Percentiles rank a stretch among this genome's conserved stretches.
These are phyloP conservation scores for Pulveroboletus frians DNA, from an alignment of 768 basidiomycete species.

Conservation along the genomic window DNA sequence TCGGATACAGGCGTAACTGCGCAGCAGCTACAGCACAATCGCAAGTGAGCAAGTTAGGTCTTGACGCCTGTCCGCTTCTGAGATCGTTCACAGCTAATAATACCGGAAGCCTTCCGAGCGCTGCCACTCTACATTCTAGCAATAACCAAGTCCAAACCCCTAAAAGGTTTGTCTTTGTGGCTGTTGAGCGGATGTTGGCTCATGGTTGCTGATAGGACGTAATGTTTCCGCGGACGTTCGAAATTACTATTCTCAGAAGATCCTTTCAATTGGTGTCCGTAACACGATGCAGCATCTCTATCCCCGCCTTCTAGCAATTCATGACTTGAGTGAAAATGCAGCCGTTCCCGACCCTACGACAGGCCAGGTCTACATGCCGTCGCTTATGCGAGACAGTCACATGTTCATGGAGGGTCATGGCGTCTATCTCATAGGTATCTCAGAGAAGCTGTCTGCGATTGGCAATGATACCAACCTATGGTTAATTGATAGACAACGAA, in stretches of 20 bases:
- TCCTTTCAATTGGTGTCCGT: conserved; percentile 66
- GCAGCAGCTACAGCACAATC: conserved; percentile 70
- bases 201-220: conserved; percentile 46
- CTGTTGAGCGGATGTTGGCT: conserved; percentile 2
- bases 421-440: conserved; percentile 85
- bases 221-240: conserved; percentile 93
- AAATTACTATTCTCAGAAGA: conserved; percentile 74
- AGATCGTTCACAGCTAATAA: conserved; percentile 59
- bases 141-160: conserved; percentile 81
- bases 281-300: conserved; percentile 76
- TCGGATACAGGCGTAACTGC: conserved; percentile 87
- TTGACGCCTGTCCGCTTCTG: conserved; percentile 1
- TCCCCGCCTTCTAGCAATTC: conserved; percentile 82
- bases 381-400: conserved; percentile 77
- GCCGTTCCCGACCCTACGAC: conserved; percentile 61
- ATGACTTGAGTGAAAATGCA: conserved; percentile 68
- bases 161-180: conserved; percentile 64
- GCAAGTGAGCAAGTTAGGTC: conserved; percentile 51
- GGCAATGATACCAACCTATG: conserved; percentile 11
- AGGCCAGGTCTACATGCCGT: conserved; percentile 62
- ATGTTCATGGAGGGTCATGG: conserved; percentile 86
- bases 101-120: conserved; percentile 88
- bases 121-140: conserved; percentile 78
- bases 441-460: conserved; percentile 6
- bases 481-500: conserved; percentile 65